phyloP scores from a whole-genome alignment of 208 protist genomes.

The Leishmania amazonensis region DNA sequence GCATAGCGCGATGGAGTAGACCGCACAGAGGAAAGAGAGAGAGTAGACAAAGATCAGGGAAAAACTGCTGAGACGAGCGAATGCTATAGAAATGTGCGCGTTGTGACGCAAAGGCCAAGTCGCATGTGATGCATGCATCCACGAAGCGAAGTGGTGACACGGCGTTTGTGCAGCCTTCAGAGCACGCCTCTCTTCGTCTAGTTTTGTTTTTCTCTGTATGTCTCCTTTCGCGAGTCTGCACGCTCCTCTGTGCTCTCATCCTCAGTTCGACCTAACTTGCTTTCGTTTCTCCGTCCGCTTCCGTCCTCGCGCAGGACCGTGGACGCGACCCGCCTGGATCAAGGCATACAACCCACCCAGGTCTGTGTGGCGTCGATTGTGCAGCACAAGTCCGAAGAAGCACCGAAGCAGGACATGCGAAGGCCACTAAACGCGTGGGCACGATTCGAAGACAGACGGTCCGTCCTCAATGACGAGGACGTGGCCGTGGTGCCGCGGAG shows the following conservation, averaged over 20 bases:
- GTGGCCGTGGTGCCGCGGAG: background rate
- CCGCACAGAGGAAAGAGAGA: background rate
- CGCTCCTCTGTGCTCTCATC: background rate
- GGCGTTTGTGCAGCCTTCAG: background rate
- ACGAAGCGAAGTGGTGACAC: background rate
- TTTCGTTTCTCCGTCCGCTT: background rate
- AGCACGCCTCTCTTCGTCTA: background rate
- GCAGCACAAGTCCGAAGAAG: background rate
- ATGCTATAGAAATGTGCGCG: background rate
- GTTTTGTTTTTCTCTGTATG: background rate
- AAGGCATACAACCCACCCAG: background rate
- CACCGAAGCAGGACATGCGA: background rate
- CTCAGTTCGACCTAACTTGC: background rate
- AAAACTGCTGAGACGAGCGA: background rate
- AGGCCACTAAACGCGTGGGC: background rate
- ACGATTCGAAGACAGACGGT: background rate
- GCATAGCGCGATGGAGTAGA: background rate
- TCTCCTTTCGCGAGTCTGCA: background rate
- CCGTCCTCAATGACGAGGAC: background rate
- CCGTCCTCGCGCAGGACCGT: background rate
- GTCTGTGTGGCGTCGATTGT: background rate
- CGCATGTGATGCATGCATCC: background rate
- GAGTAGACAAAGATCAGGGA: no score
- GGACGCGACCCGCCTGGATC: background rate
- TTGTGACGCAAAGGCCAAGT: background rate